Evolutionary conservation across 1,284 basidiomycete genomes (phyloP).

Genomic region (Fomitopsis pinicola): DNA sequence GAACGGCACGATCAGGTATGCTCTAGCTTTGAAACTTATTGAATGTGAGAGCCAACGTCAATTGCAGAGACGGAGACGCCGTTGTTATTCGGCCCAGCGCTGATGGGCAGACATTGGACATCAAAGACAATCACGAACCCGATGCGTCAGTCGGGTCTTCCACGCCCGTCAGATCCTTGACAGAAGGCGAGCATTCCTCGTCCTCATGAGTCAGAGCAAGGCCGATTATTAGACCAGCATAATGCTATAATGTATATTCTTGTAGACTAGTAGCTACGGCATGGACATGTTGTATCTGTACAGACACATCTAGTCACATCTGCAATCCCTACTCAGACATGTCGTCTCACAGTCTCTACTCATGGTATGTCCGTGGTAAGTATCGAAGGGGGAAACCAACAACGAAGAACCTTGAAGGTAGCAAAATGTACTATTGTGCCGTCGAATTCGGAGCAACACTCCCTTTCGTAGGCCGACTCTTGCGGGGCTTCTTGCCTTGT

Average conservation of each 20-base stretch:
- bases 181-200: not conserved
- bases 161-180: not conserved
- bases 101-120: constrained; percentile 42
- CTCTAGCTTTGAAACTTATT: constrained; percentile 25
- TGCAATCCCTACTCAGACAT: not conserved
- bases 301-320: not conserved
- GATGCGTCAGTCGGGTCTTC: constrained; percentile 30
- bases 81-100: constrained; percentile 49
- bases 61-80: constrained; percentile 54
- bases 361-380: not conserved
- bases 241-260: not conserved
- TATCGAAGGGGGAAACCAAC: not conserved
- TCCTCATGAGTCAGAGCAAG: not conserved
- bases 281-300: constrained; percentile 1
- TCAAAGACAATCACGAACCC: constrained; percentile 54
- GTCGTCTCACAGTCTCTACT: not conserved
- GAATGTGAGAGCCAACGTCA: constrained; percentile 32
- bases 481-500: not conserved
- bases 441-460: not conserved
- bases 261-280: not conserved
- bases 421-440: not conserved
- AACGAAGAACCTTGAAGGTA: not conserved
- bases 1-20: constrained; percentile 69
- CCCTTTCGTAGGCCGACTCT: not conserved
- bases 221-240: not conserved